Base-by-base conservation (phyloP, 2,329 filamentous ascomycete species). In the Aspergillus japonicus region DNA sequence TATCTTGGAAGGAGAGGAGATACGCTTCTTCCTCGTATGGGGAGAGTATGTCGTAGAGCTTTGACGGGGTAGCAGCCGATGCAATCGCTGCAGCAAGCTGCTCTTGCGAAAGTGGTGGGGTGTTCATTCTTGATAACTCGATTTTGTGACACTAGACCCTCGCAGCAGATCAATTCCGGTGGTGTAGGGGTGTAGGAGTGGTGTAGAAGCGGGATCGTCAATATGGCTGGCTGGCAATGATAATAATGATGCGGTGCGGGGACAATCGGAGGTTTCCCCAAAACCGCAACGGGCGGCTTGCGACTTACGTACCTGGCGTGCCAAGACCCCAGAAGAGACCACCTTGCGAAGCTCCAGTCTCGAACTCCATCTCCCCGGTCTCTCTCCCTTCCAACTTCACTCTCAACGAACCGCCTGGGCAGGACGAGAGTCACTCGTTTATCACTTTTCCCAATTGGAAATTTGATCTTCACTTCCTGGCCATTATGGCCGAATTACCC, bases 401-500 rank as follows among this genome's bases (percentile, higher is more conserved):
- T 69, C 62, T 61, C 63, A 56, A 63, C 60, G 44, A 35, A 53
- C 57, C 57, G 47, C 56, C 57, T 44, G 54, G 58, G 52, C 54
- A 56, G 56, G 63, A 59, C 61, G 53, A 64, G 56, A 47, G 62
- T 56, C 66, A 66, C 66, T 61, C 69, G 66, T 66, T 69, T 60
- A 67, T 59, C 66, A 63, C 59, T 66, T 67, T 62, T 60, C 47
- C 65, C 56, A 67, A 64, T 72, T 44, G 39, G 69, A 68, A 68
- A 69, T 71, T 71, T 68, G 63, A 67, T 70, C 66, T 62, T 65
- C 57, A 58, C 50, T 56, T 44, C 55, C 64, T 69, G 77, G 77
- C 77, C 77, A 74, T 73, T 66, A 81, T 80, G 78, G 78, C 78
- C 72, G 68, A 72, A 59, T 70, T 75, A 71, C 71, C 77, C 66